These are phyloP conservation scores for Linum lewisii DNA, from an alignment of 345 rosid species.

Conservation along the genomic window DNA sequence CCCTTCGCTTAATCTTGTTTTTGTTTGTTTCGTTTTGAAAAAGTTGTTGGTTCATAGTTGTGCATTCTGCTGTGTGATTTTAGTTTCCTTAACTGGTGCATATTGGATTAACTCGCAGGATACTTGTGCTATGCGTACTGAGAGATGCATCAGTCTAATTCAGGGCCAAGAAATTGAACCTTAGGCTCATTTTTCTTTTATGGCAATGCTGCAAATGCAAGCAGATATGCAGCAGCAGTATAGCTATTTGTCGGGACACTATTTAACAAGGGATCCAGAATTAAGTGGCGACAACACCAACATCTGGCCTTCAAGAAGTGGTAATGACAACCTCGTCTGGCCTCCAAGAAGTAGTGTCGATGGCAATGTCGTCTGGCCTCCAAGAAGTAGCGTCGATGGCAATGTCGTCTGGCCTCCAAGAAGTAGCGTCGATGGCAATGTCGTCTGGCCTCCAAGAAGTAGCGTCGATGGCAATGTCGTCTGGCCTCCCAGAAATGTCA, in stretches of 20 bases:
- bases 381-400: too few species aligned
- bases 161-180: slow-evolving; percentile 1
- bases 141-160: background rate
- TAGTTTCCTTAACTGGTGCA: background rate
- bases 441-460: slow-evolving; percentile 21
- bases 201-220: slow-evolving; percentile 27
- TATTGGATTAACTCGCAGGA: slow-evolving; percentile 17
- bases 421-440: slow-evolving; percentile 16
- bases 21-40: background rate
- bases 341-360: too few species aligned
- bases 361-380: too few species aligned
- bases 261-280: slow-evolving; percentile 19
- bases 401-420: too few species aligned
- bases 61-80: too few species aligned
- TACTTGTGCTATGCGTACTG: slow-evolving; percentile 7
- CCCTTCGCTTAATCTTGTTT: background rate
- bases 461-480: background rate
- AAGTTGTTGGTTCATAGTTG: too few species aligned
- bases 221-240: slow-evolving; percentile 28
- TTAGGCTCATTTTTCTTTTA: slow-evolving; percentile 7
- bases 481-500: too few species aligned
- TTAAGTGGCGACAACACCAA: slow-evolving; percentile 18
- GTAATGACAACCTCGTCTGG: too few species aligned
- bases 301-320: slow-evolving; percentile 21
- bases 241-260: slow-evolving; percentile 19